These are phyloP conservation scores for Silene conica DNA, from an alignment of 148 eudicot genomes.

Conservation along the genomic window DNA sequence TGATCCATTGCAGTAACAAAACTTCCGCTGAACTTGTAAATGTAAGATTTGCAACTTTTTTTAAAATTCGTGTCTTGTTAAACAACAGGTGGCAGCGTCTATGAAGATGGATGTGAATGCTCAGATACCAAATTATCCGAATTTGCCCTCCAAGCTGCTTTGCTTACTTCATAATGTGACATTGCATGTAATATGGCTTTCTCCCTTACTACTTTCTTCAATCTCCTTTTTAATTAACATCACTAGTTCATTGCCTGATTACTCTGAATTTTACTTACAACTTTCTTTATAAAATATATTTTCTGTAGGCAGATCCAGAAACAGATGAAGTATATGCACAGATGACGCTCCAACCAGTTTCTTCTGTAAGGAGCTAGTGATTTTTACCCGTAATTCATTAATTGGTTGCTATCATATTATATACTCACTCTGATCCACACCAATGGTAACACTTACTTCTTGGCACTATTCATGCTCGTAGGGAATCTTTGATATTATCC, in stretches of 20 bases:
- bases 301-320: slow-evolving; percentile 91
- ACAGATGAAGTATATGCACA: slow-evolving; percentile 99
- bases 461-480: too few relatives aligned
- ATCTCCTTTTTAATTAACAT: background rate
- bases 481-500: too few relatives aligned
- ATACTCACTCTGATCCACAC: too few relatives aligned
- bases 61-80: background rate
- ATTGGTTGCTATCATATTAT: too few relatives aligned
- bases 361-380: slow-evolving; percentile 51
- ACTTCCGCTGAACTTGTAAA: background rate
- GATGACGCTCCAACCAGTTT: slow-evolving; percentile 94
- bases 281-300: background rate
- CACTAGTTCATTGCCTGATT: too few relatives aligned
- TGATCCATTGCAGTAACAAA: background rate
- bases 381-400: background rate
- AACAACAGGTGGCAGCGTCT: slow-evolving; percentile 85
- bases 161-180: slow-evolving; percentile 88
- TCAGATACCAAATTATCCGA: slow-evolving; percentile 87
- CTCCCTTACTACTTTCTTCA: background rate
- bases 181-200: slow-evolving; percentile 54
- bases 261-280: slow-evolving; percentile 1
- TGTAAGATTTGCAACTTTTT: background rate
- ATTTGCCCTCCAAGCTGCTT: slow-evolving; percentile 79
- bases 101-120: slow-evolving; percentile 59
- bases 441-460: too few relatives aligned